Evolutionary conservation across 768 basidiomycete genomes (phyloP).

Genomic region (Collybia sp.): DNA sequence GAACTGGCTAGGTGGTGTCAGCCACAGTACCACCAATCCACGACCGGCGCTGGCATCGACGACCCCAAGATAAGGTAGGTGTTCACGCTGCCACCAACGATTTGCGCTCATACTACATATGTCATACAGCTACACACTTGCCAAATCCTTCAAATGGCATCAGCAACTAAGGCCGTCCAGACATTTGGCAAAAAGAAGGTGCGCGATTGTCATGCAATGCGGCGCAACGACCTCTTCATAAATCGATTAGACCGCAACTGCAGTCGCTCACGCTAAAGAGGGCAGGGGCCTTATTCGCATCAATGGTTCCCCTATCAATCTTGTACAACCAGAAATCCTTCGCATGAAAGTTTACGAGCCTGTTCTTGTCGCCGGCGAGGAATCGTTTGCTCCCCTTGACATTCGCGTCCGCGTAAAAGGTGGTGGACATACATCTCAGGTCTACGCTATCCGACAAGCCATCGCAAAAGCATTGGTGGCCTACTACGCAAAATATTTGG

Average conservation of each 20-base stretch:
- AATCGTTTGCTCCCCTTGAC: slow-evolving; percentile 82
- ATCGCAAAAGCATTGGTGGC: slow-evolving; percentile 97
- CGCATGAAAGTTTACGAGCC: slow-evolving; percentile 99
- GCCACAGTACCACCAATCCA: slow-evolving; percentile 30
- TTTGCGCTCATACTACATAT: neutral
- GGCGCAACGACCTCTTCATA: no score
- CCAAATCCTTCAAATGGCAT: slow-evolving; percentile 51
- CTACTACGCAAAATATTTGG: slow-evolving; percentile 98
- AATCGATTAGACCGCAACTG: slow-evolving; percentile 80
- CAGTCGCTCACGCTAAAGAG: slow-evolving; percentile 95
- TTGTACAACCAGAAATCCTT: slow-evolving; percentile 92
- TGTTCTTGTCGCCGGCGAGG: slow-evolving; percentile 89
- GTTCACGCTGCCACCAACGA: no score
- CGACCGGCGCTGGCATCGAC: slow-evolving; percentile 36
- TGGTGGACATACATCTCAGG: slow-evolving; percentile 98
- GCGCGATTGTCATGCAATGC: slow-evolving; percentile 16
- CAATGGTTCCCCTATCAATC: slow-evolving; percentile 94
- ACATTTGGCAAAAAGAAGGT: slow-evolving; percentile 99
- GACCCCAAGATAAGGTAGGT: slow-evolving; percentile 40
- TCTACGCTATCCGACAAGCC: slow-evolving; percentile 98
- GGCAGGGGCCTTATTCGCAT: slow-evolving; percentile 95
- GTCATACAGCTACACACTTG: slow-evolving; percentile 6
- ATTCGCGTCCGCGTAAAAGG: slow-evolving; percentile 98
- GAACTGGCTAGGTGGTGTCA: slow-evolving; percentile 37
- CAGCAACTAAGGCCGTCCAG: slow-evolving; percentile 88